Conservation (phyloP, 345 rosid genomes). For the Gossypium mustelinum region DNA sequence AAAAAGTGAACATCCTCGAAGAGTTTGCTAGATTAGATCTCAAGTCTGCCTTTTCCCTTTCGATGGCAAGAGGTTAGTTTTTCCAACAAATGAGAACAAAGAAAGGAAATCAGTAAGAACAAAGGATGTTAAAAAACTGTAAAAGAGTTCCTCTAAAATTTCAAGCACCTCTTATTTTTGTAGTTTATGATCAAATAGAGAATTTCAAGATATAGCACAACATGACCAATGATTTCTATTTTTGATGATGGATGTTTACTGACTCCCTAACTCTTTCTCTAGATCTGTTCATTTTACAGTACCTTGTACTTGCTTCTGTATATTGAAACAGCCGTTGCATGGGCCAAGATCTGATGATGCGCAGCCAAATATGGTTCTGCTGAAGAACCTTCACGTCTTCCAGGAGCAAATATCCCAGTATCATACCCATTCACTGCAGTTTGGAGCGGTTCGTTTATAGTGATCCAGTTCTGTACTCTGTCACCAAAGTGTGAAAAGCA, state of each 20-base stretch:
- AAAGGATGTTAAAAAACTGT: not conserved
- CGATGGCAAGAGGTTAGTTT: not conserved
- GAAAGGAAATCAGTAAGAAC: not conserved
- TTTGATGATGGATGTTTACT: not conserved
- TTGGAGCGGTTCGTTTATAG: conserved; percentile 73
- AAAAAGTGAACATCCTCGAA: not conserved
- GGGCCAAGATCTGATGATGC: conserved; percentile 78
- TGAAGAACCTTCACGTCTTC: conserved; percentile 54
- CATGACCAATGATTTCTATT: not conserved
- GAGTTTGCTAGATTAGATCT: not conserved
- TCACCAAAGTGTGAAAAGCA: conserved; percentile 80
- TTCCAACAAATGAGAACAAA: not conserved
- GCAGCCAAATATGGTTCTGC: conserved; percentile 73
- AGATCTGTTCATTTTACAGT: conserved; percentile 4
- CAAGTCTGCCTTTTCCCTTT: not conserved
- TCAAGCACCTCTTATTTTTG: not conserved
- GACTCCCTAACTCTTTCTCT: not conserved
- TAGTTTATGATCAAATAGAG: not conserved
- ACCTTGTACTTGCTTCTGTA: conserved; percentile 73
- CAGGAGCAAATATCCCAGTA: conserved; percentile 62
- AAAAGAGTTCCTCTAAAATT: not conserved
- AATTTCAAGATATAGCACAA: not conserved
- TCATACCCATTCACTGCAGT: conserved; percentile 57
- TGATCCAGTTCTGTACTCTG: conserved; percentile 84
- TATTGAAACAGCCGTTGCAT: conserved; percentile 67